phyloP scores from a whole-genome alignment of 306 rosid genomes.

The Casuarina glauca region DNA sequence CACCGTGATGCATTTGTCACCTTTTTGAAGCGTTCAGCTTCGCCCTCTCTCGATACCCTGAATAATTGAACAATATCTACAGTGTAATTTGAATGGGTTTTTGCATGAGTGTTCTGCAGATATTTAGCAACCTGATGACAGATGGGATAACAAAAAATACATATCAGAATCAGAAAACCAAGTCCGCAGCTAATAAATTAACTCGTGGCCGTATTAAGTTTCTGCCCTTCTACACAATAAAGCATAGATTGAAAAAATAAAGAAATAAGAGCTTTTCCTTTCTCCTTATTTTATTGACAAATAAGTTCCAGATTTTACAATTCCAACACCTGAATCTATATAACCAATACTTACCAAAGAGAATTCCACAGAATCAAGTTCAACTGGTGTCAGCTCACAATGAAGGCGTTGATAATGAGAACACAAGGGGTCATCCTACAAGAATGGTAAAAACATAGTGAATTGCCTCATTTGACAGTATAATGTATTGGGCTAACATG shows the following conservation, averaged over 20 bases:
- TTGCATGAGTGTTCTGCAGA: conserved; percentile 79
- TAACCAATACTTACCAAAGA: conserved; percentile 54
- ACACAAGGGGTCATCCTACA: conserved; percentile 79
- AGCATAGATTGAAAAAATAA: not conserved
- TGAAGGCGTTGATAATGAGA: conserved; percentile 70
- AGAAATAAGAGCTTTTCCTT: conserved; percentile 8
- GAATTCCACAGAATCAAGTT: conserved; percentile 60
- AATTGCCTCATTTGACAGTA: not conserved
- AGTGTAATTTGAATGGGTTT: conserved; percentile 78
- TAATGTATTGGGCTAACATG: too few relatives aligned
- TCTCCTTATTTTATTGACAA: not conserved
- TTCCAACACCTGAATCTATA: conserved; percentile 7
- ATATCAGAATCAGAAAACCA: conserved; percentile 25
- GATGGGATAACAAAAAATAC: not conserved
- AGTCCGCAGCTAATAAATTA: conserved; percentile 4
- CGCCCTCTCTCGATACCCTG: conserved; percentile 63
- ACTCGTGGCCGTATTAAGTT: not conserved
- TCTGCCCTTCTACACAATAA: too few relatives aligned
- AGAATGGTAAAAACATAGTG: conserved; percentile 23
- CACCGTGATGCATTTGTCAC: conserved; percentile 38
- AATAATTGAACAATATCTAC: conserved; percentile 76
- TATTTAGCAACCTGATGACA: conserved; percentile 71
- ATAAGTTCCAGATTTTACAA: conserved; percentile 15
- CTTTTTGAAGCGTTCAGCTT: conserved; percentile 73
- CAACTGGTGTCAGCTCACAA: conserved; percentile 71